phyloP scores from a whole-genome alignment of 257 asterid genomes.

The Mitragyna speciosa region DNA sequence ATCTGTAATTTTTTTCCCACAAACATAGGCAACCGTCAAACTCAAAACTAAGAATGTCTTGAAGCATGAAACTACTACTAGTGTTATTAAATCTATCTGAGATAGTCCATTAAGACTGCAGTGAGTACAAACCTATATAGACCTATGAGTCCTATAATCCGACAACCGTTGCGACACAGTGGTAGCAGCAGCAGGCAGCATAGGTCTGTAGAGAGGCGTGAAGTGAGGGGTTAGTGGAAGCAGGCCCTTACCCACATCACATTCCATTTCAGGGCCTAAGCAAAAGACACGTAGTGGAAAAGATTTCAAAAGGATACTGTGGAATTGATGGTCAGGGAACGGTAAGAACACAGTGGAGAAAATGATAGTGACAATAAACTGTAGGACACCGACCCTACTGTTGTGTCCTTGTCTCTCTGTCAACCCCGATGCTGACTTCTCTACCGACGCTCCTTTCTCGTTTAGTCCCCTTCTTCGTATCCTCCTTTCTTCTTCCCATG shows the following conservation, averaged over 20 bases:
- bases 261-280: background rate
- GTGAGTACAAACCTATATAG: background rate
- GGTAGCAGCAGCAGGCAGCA: background rate
- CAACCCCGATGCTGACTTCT: conserved; percentile 40
- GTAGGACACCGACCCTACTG: conserved; percentile 9
- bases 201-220: background rate
- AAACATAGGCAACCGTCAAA: too few species aligned
- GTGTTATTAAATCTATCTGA: background rate
- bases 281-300: background rate
- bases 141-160: background rate
- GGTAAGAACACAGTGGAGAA: background rate
- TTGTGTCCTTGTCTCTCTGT: conserved; percentile 25
- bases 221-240: background rate
- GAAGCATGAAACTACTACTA: too few species aligned
- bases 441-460: conserved; percentile 33
- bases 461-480: conserved; percentile 34
- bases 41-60: too few species aligned
- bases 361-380: conserved; percentile 19
- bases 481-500: conserved; percentile 15
- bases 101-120: background rate
- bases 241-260: background rate
- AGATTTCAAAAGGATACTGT: too few species aligned
- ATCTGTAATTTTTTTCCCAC: too few species aligned
- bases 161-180: background rate
- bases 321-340: background rate